Evolutionary conservation across 176 grass and related monocot species (phyloP).

Genomic region (Triticum urartu): DNA sequence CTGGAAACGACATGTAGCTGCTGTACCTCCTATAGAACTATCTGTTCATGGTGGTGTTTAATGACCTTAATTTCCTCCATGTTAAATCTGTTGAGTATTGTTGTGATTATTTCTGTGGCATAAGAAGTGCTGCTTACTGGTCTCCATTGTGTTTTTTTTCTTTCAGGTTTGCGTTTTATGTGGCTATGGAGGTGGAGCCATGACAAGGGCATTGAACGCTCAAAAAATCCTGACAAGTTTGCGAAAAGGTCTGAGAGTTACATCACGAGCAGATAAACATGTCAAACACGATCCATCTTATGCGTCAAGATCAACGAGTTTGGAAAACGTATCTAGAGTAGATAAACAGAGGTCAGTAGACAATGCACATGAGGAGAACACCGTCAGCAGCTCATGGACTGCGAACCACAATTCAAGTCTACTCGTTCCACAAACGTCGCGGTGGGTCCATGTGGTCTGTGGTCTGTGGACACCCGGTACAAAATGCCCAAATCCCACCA

Average conservation of each 20-base stretch:
- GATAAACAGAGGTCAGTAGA: constrained; percentile 20
- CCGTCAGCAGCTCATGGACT: constrained; percentile 24
- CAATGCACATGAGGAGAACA: constrained; percentile 7
- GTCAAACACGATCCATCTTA: constrained; percentile 26
- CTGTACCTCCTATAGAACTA: not conserved
- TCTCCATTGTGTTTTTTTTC: constrained; percentile 2
- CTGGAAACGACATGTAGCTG: not conserved
- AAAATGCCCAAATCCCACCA: constrained; percentile 82
- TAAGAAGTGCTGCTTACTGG: not conserved
- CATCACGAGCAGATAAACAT: constrained; percentile 24
- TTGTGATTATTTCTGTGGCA: constrained; percentile 4
- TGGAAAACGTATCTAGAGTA: constrained; percentile 27
- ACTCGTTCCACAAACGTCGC: constrained; percentile 33
- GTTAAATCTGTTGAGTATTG: not conserved
- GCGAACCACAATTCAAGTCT: constrained; percentile 35
- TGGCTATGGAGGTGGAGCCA: constrained; percentile 90
- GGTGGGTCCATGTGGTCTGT: constrained; percentile 98
- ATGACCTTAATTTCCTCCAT: not conserved
- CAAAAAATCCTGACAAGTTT: constrained; percentile 69
- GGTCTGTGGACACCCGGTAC: constrained; percentile 93
- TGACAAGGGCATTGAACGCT: constrained; percentile 81
- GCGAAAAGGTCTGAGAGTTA: constrained; percentile 44
- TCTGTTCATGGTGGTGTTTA: constrained; percentile 16
- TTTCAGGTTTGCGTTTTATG: constrained; percentile 82
- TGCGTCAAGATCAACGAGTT: constrained; percentile 22